Evolutionary conservation across 2,329 filamentous ascomycete genomes (phyloP), one percentile per base, ranked within the genome.

Genomic region (Colletotrichum viniferum): DNA sequence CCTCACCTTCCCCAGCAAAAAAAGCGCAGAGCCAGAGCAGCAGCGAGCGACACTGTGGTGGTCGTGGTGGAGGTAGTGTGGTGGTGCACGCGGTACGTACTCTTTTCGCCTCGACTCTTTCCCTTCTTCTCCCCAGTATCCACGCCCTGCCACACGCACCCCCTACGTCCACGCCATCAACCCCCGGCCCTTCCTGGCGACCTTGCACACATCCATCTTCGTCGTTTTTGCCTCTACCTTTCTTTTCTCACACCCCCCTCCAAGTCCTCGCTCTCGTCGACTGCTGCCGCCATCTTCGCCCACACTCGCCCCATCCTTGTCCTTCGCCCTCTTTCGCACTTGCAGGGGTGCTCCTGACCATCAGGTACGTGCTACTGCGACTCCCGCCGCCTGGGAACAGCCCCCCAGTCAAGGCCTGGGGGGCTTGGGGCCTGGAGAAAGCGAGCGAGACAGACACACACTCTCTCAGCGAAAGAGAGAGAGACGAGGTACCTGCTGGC

Each of bases 311-410:
- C 38, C 18, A 43, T 61, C 56, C 71, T 73, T 24, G 71, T 64
- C 55, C 28, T 38, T 68, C 69, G 62, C 62, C 73, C 26, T 63
- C 43, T 26, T 26, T 61, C 24, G 69, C 4, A 32, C 68, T 71
- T 74, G 63, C 73, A 75, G 73, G 73, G 73, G 28, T 76, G 24
- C 71, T 74, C 65, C 74, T 69, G 71, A 66, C 70, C 74, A 70
- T 74, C 74, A 76, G 74, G 71, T 76, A 74, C 71, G 74, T 74
- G 71, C 71, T 76, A 66, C 71, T 74, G 52, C 55, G 64, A 70
- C 74, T 74, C 64, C 60, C 60, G 74, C 66, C 60, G 71, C 71
- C 73, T 64, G 73, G 72, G 73, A 73, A 74, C 64, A 69, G 65
- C 38, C 71, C 70, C 58, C 56, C 38, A 43, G 65, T 70, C 66